Conservation (phyloP, 2,329 filamentous ascomycete species). For the Penicillium hordei region DNA sequence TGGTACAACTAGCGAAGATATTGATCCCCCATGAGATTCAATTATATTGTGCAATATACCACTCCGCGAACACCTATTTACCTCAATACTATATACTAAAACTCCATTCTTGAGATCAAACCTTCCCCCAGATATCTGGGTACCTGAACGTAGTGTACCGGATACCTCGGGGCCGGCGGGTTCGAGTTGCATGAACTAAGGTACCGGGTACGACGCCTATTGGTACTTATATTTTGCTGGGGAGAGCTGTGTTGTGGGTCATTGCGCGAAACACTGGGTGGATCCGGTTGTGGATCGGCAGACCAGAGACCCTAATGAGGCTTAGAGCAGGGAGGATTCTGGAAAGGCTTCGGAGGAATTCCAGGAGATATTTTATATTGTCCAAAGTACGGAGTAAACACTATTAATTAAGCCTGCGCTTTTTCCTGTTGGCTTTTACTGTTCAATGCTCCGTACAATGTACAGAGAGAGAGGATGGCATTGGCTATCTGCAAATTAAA, state of each 20-base stretch:
- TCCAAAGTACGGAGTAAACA: neutral
- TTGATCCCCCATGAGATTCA: neutral
- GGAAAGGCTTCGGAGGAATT: neutral
- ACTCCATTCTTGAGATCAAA: neutral
- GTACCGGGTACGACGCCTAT: conserved; percentile 18
- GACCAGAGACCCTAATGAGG: conserved; percentile 2
- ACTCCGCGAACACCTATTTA: neutral
- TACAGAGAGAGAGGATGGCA: neutral
- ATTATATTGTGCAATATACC: neutral
- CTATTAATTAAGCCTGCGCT: neutral
- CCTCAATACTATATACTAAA: neutral
- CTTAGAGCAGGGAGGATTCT: conserved; percentile 3
- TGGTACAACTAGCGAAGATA: neutral
- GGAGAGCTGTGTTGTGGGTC: conserved; percentile 22
- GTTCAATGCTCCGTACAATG: too few species aligned
- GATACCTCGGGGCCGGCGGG: conserved; percentile 10
- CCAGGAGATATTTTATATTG: neutral
- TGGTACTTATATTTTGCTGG: conserved; percentile 9
- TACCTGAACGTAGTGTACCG: neutral
- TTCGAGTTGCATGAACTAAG: neutral
- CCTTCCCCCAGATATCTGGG: neutral
- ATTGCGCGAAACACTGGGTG: conserved; percentile 27
- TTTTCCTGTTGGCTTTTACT: neutral
- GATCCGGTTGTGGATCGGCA: conserved; percentile 25
- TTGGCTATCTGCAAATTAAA: neutral